Conservation (phyloP, 306 rosid species). For the Cucurbita pepo region DNA sequence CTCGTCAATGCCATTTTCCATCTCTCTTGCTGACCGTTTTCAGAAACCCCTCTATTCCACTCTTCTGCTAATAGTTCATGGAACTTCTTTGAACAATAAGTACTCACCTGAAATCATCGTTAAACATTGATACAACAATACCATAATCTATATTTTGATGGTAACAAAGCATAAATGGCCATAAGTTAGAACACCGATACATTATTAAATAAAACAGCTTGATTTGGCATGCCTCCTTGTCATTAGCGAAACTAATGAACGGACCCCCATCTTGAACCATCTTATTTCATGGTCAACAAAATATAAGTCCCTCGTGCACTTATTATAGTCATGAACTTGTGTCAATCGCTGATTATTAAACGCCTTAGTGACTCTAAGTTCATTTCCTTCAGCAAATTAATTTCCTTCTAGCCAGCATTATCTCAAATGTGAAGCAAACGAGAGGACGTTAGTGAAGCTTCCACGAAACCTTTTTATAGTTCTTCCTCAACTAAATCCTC, state of each 20-base stretch:
- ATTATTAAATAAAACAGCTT: too few relatives aligned
- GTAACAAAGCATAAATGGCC: too few relatives aligned
- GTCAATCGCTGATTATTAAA: too few relatives aligned
- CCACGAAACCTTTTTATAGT: neutral
- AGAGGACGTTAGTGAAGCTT: neutral
- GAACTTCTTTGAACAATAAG: neutral
- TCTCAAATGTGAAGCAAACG: neutral
- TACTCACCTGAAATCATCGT: constrained; percentile 8
- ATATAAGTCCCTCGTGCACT: neutral
- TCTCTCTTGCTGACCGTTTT: neutral
- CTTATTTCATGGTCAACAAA: too few relatives aligned
- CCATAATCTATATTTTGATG: too few relatives aligned
- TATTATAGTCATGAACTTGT: too few relatives aligned
- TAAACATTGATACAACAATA: too few relatives aligned
- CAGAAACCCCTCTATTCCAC: neutral
- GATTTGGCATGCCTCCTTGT: too few relatives aligned
- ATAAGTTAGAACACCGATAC: too few relatives aligned
- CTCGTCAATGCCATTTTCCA: neutral
- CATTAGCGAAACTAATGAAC: too few relatives aligned
- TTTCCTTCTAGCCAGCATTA: neutral
- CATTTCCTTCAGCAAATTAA: neutral
- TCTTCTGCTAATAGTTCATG: constrained; percentile 7
- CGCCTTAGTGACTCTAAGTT: neutral
- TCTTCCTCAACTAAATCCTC: neutral
- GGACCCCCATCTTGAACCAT: too few relatives aligned